Conservation (phyloP, 2,329 filamentous ascomycete species). For the Aspergillus sp. region DNA sequence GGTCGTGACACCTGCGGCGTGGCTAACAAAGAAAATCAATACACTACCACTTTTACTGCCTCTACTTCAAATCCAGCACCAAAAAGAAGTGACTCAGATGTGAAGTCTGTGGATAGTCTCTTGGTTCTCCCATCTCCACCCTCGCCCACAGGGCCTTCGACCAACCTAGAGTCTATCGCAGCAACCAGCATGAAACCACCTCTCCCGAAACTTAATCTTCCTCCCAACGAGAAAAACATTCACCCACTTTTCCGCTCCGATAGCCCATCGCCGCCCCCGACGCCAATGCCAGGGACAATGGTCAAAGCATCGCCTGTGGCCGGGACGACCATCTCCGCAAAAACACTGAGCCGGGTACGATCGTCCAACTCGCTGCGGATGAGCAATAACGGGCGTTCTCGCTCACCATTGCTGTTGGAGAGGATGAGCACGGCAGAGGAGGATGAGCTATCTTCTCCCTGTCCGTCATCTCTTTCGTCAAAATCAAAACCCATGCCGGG, state of each 20-base stretch:
- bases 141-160: conserved; percentile 15
- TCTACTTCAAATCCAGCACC: neutral
- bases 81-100: conserved; percentile 11
- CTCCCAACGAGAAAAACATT: conserved; percentile 45
- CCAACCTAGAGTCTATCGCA: conserved; percentile 10
- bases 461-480: neutral
- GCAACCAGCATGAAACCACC: conserved; percentile 2
- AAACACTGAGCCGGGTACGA: conserved; percentile 31
- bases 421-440: conserved; percentile 1
- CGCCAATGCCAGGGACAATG: conserved; percentile 47
- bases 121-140: conserved; percentile 13
- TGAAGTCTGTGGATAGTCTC: conserved; percentile 22
- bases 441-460: neutral
- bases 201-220: conserved; percentile 13
- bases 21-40: neutral
- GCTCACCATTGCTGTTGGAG: conserved; percentile 11
- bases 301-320: conserved; percentile 51
- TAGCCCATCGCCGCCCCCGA: conserved; percentile 47
- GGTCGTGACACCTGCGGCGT: conserved; percentile 9
- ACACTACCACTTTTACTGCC: neutral
- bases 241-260: conserved; percentile 53
- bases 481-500: conserved; percentile 3
- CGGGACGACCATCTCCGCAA: conserved; percentile 44
- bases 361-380: conserved; percentile 28
- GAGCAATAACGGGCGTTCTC: conserved; percentile 12